Conservation (phyloP, 441 rosid genomes). For the Gossypium davidsonii region DNA sequence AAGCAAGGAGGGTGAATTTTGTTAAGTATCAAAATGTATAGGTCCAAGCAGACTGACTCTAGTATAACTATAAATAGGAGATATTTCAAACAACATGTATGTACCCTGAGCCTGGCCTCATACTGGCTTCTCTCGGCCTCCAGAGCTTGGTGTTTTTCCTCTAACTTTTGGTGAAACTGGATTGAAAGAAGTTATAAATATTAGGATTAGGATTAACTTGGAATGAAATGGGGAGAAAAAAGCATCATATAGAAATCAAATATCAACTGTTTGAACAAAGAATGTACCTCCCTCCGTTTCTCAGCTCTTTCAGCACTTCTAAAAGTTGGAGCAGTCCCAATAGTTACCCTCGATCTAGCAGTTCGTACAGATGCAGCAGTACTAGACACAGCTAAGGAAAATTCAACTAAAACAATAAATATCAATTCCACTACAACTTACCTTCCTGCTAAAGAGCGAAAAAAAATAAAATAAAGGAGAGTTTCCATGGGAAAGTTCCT, state of each 20-base stretch:
- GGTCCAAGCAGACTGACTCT: not conserved
- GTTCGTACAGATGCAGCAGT: slow-evolving; percentile 59
- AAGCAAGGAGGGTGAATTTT: slow-evolving; percentile 5
- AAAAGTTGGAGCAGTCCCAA: slow-evolving; percentile 84
- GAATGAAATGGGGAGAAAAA: slow-evolving; percentile 4
- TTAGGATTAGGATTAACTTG: slow-evolving; percentile 11
- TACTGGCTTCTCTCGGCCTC: slow-evolving; percentile 69
- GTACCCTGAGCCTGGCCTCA: slow-evolving; percentile 76
- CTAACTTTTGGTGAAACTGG: slow-evolving; percentile 73
- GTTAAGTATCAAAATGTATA: no score
- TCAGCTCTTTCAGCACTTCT: slow-evolving; percentile 70
- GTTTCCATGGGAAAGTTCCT: not conserved
- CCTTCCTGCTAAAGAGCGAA: not conserved
- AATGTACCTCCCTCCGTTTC: slow-evolving; percentile 72
- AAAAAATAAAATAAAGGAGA: not conserved
- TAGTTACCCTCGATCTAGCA: slow-evolving; percentile 57
- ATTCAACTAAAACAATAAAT: slow-evolving; percentile 6
- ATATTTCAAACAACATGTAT: slow-evolving; percentile 9
- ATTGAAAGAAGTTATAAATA: not conserved
- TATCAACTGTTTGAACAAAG: not conserved
- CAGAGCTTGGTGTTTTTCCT: slow-evolving; percentile 68
- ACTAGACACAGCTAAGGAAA: slow-evolving; percentile 1
- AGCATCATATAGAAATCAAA: not conserved
- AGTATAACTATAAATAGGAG: not conserved
- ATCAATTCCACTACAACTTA: not conserved